A percentile compares a stretch with the other conserved stretches of the same genome.
phyloP scores from a whole-genome alignment of 495 filamentous ascomycete genomes.

The Friedmanniomyces endolithicus region DNA sequence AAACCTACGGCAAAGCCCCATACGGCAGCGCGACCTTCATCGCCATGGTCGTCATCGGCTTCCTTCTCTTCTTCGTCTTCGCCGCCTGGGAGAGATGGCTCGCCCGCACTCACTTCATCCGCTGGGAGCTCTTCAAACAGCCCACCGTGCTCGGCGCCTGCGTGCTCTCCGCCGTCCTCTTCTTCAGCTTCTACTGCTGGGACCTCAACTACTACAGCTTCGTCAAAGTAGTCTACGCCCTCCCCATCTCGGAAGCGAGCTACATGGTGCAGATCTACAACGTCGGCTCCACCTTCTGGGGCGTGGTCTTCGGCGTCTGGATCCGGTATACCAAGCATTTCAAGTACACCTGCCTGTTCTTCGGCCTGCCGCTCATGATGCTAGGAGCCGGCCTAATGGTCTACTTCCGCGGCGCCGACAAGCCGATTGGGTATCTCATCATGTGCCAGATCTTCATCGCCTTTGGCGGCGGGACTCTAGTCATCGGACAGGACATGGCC shows the following conservation, averaged over 20 bases:
- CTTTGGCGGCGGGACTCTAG: slow-evolving; percentile 49
- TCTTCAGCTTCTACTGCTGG: slow-evolving; percentile 22
- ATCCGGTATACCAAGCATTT: slow-evolving; percentile 45
- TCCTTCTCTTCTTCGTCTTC: slow-evolving; percentile 13
- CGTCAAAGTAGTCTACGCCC: slow-evolving; percentile 57
- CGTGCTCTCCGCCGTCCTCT: slow-evolving; percentile 4
- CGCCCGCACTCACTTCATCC: slow-evolving; percentile 12
- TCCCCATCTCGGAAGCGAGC: slow-evolving; percentile 43
- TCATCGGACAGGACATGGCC: slow-evolving; percentile 53
- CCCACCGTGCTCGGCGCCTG: slow-evolving; percentile 19
- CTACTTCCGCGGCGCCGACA: slow-evolving; percentile 47
- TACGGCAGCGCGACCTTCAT: slow-evolving; percentile 10
- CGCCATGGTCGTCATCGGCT: slow-evolving; percentile 18
- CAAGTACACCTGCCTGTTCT: slow-evolving; percentile 45
- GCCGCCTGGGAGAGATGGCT: slow-evolving; percentile 13
- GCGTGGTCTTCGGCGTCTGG: slow-evolving; percentile 21
- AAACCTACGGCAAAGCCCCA: background rate
- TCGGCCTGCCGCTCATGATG: slow-evolving; percentile 50
- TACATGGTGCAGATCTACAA: slow-evolving; percentile 59
- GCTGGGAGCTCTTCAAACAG: slow-evolving; percentile 13
- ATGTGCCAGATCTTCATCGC: slow-evolving; percentile 73
- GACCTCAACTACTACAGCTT: slow-evolving; percentile 41
- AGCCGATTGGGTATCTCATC: slow-evolving; percentile 52
- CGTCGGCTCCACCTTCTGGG: slow-evolving; percentile 51
- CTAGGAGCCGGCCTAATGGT: slow-evolving; percentile 56